These are phyloP conservation scores for Aureobasidium uvarum DNA, from an alignment of 2,329 filamentous ascomycete genomes.

Conservation along the genomic window DNA sequence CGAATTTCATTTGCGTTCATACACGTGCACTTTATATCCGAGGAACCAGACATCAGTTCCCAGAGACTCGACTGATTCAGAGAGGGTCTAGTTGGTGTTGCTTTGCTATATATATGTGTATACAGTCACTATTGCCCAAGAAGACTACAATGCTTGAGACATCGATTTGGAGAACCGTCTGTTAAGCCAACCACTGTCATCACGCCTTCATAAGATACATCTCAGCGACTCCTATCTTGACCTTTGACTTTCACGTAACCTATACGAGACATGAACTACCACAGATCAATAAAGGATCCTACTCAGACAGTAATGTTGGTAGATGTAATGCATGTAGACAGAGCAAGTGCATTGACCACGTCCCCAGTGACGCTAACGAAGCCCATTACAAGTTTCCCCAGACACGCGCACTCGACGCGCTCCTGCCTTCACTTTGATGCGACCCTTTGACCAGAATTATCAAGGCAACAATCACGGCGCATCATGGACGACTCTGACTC, in stretches of 20 bases:
- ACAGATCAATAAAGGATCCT: background rate
- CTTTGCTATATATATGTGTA: no score
- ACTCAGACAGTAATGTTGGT: background rate
- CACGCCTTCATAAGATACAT: no score
- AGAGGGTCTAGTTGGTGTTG: no score
- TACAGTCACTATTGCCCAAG: no score
- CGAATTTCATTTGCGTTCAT: background rate
- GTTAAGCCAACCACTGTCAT: no score
- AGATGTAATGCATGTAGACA: background rate
- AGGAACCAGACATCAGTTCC: background rate
- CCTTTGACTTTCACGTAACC: background rate
- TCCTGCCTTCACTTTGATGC: conserved; percentile 17
- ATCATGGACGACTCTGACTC: conserved; percentile 58
- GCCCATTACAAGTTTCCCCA: background rate
- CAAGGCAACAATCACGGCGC: conserved; percentile 4
- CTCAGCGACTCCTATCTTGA: background rate
- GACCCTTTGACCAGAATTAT: background rate
- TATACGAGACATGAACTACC: background rate
- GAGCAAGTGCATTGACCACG: background rate
- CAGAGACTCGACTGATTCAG: background rate
- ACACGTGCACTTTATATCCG: background rate
- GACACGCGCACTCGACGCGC: background rate
- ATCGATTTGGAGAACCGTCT: no score
- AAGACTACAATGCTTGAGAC: no score
- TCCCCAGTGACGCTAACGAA: background rate